Percentiles rank a stretch among this genome's conserved stretches.
These are phyloP conservation scores for Phanerodontia chrysosporium DNA, from an alignment of 768 basidiomycete genomes.

Conservation along the genomic window DNA sequence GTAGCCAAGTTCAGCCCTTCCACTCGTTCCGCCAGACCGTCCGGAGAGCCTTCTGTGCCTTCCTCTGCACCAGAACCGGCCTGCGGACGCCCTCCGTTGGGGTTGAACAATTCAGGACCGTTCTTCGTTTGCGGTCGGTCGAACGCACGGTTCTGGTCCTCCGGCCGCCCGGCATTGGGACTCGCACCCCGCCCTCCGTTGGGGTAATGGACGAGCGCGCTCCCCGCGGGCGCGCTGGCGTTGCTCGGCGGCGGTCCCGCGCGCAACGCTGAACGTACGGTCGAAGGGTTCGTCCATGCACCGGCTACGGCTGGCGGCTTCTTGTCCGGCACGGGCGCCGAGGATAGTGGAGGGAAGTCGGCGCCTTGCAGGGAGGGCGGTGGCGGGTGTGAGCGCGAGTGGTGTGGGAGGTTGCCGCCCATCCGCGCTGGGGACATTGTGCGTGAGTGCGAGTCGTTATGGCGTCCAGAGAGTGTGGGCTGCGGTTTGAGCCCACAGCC, in stretches of 20 bases:
- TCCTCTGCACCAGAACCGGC: not conserved
- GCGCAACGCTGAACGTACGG: conserved; percentile 47
- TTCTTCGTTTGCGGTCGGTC: conserved; percentile 49
- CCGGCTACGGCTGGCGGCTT: conserved; percentile 56
- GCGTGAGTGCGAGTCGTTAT: conserved; percentile 43
- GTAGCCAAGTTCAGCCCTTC: not conserved
- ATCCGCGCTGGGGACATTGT: conserved; percentile 36
- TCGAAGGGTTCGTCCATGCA: conserved; percentile 65
- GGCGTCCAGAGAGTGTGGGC: conserved; percentile 56
- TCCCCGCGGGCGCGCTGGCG: conserved; percentile 21
- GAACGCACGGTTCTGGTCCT: conserved; percentile 42
- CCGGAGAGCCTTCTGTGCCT: not conserved
- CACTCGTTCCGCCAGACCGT: not conserved
- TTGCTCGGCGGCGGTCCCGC: conserved; percentile 24
- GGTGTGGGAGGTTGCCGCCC: conserved; percentile 16
- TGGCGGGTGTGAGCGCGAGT: conserved; percentile 10
- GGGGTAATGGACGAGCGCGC: conserved; percentile 35
- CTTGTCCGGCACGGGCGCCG: conserved; percentile 35
- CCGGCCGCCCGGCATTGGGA: conserved; percentile 28
- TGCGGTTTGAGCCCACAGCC: conserved; percentile 84
- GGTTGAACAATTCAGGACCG: conserved; percentile 33
- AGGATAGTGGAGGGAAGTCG: conserved; percentile 69
- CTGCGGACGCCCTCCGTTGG: conserved; percentile 22
- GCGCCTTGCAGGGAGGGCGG: conserved; percentile 46
- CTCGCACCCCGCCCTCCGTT: conserved; percentile 18